Evolutionary conservation across 129 eudicot species (phyloP).

Genomic region (Daucus carota): DNA sequence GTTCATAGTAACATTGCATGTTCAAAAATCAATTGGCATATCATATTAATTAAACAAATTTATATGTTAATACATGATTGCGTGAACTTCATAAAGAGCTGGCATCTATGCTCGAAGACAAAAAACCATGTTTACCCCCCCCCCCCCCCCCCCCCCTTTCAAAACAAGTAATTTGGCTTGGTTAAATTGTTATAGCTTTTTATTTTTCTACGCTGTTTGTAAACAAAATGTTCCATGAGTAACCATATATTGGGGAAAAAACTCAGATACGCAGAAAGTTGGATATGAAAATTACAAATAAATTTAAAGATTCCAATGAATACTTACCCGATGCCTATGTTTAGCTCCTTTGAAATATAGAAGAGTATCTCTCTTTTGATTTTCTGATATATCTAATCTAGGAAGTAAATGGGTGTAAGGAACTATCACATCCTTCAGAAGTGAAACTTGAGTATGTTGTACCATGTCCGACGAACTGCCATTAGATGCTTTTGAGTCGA

Average conservation of each 20-base stretch:
- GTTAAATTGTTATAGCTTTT: no score
- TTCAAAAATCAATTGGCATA: not conserved
- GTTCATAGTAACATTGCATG: not conserved
- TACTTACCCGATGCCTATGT: conserved; percentile 90
- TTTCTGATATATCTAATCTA: conserved; percentile 41
- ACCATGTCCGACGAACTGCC: conserved; percentile 56
- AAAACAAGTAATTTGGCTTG: no score
- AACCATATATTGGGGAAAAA: not conserved
- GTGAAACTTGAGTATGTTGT: conserved; percentile 86
- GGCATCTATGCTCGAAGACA: not conserved
- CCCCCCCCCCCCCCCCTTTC: not conserved
- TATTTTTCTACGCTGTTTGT: not conserved
- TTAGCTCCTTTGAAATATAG: conserved; percentile 97
- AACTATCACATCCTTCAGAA: conserved; percentile 83
- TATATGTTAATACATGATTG: not conserved
- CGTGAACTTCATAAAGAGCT: not conserved
- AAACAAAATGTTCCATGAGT: not conserved
- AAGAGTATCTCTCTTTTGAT: conserved; percentile 56
- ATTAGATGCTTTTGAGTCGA: conserved; percentile 67
- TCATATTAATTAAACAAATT: not conserved
- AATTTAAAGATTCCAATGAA: not conserved
- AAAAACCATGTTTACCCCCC: not conserved
- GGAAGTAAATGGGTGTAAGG: conserved; percentile 87
- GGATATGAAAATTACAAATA: not conserved
- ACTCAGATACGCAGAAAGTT: not conserved